Percentiles rank a stretch among this genome's conserved stretches.
Evolutionary conservation across 208 protist genomes (phyloP).

Genomic region (Leishmania turanica): DNA sequence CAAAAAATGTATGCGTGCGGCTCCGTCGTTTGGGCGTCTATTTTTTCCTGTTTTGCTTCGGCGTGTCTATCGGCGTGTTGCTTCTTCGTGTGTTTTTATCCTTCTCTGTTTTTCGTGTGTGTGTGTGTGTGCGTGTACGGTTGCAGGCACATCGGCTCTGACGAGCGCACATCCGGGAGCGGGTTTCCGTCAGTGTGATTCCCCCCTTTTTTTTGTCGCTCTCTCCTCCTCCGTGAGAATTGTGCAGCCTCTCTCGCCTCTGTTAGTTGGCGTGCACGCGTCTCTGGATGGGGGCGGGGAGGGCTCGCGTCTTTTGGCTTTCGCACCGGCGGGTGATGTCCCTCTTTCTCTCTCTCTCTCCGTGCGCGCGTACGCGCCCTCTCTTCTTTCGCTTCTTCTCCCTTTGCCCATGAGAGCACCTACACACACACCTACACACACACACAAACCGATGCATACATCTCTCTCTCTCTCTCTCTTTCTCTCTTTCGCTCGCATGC

Average conservation of each 20-base stretch:
- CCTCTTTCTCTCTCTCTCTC: background rate
- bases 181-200: background rate
- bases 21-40: background rate
- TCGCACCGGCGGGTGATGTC: background rate
- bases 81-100: background rate
- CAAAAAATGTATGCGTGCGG: background rate
- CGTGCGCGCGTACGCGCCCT: background rate
- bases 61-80: background rate
- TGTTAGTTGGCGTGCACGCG: background rate
- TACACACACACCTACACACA: no score
- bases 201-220: background rate
- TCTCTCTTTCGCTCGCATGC: background rate
- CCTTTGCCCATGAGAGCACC: no score
- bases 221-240: background rate
- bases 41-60: background rate
- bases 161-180: background rate
- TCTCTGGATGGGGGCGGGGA: background rate
- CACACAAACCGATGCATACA: background rate
- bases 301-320: background rate
- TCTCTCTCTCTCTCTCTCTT: background rate
- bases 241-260: background rate
- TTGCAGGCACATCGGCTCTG: background rate
- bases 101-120: no score
- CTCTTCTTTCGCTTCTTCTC: background rate
- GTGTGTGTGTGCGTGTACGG: no score